Evolutionary conservation across 1,139 yeast genomes (phyloP).

Genomic region (Kodamaea alishanica): DNA sequence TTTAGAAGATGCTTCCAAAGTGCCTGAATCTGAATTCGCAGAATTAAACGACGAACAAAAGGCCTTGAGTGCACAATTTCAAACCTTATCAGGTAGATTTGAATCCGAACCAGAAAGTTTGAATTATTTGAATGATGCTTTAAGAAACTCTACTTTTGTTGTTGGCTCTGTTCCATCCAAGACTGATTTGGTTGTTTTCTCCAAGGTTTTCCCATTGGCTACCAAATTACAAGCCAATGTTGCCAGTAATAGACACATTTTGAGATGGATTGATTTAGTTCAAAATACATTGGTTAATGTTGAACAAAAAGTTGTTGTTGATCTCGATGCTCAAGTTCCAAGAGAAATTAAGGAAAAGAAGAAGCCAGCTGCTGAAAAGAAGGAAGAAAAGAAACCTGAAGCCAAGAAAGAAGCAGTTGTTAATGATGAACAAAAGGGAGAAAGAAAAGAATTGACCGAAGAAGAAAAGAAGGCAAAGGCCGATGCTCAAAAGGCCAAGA

Average conservation of each 20-base stretch:
- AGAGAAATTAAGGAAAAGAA: slow-evolving; percentile 49
- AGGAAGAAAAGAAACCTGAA: slow-evolving; percentile 17
- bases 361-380: slow-evolving; percentile 34
- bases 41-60: slow-evolving; percentile 46
- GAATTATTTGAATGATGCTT: slow-evolving; percentile 60
- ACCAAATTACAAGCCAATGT: slow-evolving; percentile 49
- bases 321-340: slow-evolving; percentile 62
- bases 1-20: slow-evolving; percentile 29
- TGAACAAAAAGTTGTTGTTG: slow-evolving; percentile 53
- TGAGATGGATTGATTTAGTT: slow-evolving; percentile 87
- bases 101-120: slow-evolving; percentile 49
- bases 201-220: slow-evolving; percentile 59
- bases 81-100: slow-evolving; percentile 61
- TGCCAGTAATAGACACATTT: slow-evolving; percentile 66
- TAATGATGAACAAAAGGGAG: slow-evolving; percentile 13
- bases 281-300: slow-evolving; percentile 63
- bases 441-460: slow-evolving; percentile 36
- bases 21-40: slow-evolving; percentile 30
- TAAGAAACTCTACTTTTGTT: slow-evolving; percentile 68
- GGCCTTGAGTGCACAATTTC: slow-evolving; percentile 83
- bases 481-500: slow-evolving; percentile 64
- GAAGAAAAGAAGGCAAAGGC: slow-evolving; percentile 62
- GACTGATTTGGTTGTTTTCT: slow-evolving; percentile 67
- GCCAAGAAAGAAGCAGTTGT: slow-evolving; percentile 23
- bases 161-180: slow-evolving; percentile 62